A percentile compares a stretch with the other conserved stretches of the same genome.
Evolutionary conservation across 352 stramenopile genomes (phyloP).

Genomic region (Phytophthora citrophthora): DNA sequence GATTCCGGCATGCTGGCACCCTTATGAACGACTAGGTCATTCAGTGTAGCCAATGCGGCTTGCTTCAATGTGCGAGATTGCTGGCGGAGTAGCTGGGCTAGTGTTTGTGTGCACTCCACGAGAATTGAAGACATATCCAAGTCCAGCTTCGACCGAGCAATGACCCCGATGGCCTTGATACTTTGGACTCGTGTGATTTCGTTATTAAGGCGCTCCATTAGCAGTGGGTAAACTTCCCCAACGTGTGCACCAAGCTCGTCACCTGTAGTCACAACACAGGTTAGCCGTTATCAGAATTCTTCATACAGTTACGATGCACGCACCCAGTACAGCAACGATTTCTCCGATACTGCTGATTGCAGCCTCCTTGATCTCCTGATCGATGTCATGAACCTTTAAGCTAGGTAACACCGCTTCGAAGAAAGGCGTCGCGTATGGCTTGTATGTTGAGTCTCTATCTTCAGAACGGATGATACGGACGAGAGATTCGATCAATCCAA

Average conservation of each 20-base stretch:
- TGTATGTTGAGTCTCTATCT: conserved; percentile 40
- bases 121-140: conserved; percentile 94
- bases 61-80: conserved; percentile 96
- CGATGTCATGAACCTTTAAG: conserved; percentile 96
- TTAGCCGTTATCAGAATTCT: conserved; percentile 11
- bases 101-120: conserved; percentile 80
- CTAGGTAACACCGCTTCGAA: conserved; percentile 94
- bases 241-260: conserved; percentile 84
- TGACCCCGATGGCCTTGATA: conserved; percentile 95
- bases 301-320: conserved; percentile 4
- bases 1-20: conserved; percentile 66
- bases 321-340: conserved; percentile 81
- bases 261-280: conserved; percentile 44
- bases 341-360: conserved; percentile 92
- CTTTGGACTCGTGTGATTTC: conserved; percentile 97
- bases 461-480: conserved; percentile 79
- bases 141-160: conserved; percentile 85
- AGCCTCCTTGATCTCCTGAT: conserved; percentile 99
- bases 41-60: conserved; percentile 91
- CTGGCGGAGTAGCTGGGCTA: conserved; percentile 94
- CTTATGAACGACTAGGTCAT: conserved; percentile 88
- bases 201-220: conserved; percentile 97
- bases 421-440: conserved; percentile 79
- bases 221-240: conserved; percentile 87
- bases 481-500: conserved; percentile 93